phyloP scores from a whole-genome alignment of 176 grass and related monocot genomes.

The Oryza nivara region DNA sequence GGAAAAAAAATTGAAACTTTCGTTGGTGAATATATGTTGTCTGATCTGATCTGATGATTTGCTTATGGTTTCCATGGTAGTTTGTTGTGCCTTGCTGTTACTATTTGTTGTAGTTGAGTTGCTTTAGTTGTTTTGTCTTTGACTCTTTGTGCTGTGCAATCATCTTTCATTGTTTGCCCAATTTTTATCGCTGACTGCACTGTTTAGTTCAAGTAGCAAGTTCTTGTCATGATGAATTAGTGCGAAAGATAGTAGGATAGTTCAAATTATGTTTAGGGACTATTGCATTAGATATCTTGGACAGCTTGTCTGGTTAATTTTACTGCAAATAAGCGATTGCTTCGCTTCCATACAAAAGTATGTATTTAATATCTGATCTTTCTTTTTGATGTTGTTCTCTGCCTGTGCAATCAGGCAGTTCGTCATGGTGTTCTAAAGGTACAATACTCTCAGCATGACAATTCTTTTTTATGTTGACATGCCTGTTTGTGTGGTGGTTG shows the following conservation, averaged over 20 bases:
- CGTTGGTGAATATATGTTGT: constrained; percentile 46
- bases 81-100: constrained; percentile 23
- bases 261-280: neutral
- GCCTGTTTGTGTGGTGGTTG: neutral
- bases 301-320: neutral
- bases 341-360: constrained; percentile 1
- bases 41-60: constrained; percentile 40
- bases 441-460: neutral
- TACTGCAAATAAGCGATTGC: neutral
- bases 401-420: constrained; percentile 1
- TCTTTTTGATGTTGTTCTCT: constrained; percentile 8
- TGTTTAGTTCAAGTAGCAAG: constrained; percentile 15
- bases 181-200: neutral
- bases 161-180: neutral
- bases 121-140: neutral
- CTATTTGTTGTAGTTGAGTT: constrained; percentile 20
- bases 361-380: neutral
- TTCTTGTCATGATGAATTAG: neutral
- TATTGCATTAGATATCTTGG: neutral
- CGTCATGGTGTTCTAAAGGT: neutral
- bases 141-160: neutral
- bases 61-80: constrained; percentile 27
- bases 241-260: neutral
- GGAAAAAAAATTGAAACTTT: constrained; percentile 28
- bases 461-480: constrained; percentile 16